Percentiles rank a stretch among this genome's conserved stretches.
Conservation (phyloP, 768 basidiomycete species). For the Phylloporus scabripes region DNA sequence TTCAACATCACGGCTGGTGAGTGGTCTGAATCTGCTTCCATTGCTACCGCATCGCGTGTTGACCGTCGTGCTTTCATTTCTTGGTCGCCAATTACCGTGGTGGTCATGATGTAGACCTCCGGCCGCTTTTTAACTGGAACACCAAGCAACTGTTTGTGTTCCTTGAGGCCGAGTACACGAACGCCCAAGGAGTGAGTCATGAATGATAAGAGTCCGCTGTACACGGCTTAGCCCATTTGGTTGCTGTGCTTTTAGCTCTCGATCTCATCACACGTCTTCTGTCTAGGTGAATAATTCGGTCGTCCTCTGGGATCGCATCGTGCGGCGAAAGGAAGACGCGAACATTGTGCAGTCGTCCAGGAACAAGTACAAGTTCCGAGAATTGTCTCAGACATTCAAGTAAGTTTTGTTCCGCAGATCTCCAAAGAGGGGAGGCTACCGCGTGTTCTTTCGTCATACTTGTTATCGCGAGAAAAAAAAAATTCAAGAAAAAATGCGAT, state of each 20-base stretch:
- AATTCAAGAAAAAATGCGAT: not conserved
- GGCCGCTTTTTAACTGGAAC: conserved; percentile 89
- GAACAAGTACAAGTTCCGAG: conserved; percentile 84
- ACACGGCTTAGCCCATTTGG: conserved; percentile 18
- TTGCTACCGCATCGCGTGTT: conserved; percentile 21
- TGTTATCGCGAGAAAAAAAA: not conserved
- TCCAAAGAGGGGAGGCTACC: conserved; percentile 10
- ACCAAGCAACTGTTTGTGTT: conserved; percentile 93
- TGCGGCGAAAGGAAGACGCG: conserved; percentile 75
- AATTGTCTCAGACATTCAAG: conserved; percentile 70
- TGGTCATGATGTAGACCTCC: conserved; percentile 51
- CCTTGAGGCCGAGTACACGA: conserved; percentile 78
- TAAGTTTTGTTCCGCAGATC: conserved; percentile 34
- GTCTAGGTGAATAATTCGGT: conserved; percentile 65
- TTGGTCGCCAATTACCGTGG: conserved; percentile 12
- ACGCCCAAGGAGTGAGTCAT: conserved; percentile 59
- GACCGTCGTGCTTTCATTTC: conserved; percentile 26
- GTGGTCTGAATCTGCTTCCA: conserved; percentile 27
- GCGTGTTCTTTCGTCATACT: conserved; percentile 13
- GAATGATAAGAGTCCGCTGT: not conserved
- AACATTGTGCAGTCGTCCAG: conserved; percentile 44
- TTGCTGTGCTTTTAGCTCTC: conserved; percentile 1
- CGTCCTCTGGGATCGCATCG: conserved; percentile 89
- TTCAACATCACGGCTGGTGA: conserved; percentile 79
- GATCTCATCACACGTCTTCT: conserved; percentile 11